phyloP scores from a whole-genome alignment of 2,329 filamentous ascomycete species.

The Nemania bipapillata region DNA sequence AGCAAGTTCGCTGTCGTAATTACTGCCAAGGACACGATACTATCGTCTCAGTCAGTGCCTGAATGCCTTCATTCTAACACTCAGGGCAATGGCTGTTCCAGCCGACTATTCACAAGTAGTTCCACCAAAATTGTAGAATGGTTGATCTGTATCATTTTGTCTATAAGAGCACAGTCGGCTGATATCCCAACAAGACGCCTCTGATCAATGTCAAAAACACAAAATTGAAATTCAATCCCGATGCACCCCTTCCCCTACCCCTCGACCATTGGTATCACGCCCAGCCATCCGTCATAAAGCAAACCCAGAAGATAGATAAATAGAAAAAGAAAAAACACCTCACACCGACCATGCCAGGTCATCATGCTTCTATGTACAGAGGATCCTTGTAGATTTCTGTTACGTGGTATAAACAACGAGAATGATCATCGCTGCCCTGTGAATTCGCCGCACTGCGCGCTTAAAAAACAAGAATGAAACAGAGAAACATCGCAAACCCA shows the following conservation, averaged over 20 bases:
- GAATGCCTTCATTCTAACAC: no score
- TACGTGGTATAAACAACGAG: background rate
- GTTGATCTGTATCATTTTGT: conserved; percentile 10
- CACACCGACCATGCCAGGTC: conserved; percentile 17
- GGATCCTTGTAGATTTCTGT: background rate
- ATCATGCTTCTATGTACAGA: conserved; percentile 26
- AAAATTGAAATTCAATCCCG: conserved; percentile 6
- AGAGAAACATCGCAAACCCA: background rate
- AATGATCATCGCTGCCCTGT: background rate
- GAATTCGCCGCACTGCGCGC: background rate
- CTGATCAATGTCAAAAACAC: background rate
- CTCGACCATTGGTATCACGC: conserved; percentile 29
- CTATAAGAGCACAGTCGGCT: conserved; percentile 16
- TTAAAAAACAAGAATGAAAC: background rate
- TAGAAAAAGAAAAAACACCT: background rate
- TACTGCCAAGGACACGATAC: no score
- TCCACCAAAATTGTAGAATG: background rate
- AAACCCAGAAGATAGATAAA: background rate
- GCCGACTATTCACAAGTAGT: no score
- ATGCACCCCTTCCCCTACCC: conserved; percentile 6
- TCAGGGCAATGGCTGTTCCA: no score
- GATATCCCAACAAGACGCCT: conserved; percentile 9
- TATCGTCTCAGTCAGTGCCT: no score
- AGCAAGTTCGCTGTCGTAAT: no score
- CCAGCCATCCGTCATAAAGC: conserved; percentile 14